phyloP scores from a whole-genome alignment of 768 basidiomycete genomes.

The Termitomyces sp. region DNA sequence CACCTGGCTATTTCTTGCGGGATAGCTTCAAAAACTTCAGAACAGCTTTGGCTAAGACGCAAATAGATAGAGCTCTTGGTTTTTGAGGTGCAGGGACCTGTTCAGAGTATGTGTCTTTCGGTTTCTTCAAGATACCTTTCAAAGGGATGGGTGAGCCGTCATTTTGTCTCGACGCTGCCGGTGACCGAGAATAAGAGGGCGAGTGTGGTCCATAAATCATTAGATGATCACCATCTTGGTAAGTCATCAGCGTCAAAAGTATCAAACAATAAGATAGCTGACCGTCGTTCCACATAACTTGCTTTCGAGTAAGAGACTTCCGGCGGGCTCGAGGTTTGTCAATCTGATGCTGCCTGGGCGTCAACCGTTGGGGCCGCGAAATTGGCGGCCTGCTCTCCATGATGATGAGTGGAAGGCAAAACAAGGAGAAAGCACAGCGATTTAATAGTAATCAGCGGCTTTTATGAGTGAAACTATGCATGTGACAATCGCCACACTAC shows the following conservation, averaged over 20 bases:
- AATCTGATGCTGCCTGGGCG: neutral
- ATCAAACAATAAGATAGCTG: no score
- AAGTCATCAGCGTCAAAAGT: no score
- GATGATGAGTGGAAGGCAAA: neutral
- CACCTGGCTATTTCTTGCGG: neutral
- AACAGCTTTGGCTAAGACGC: neutral
- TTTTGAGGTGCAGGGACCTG: neutral
- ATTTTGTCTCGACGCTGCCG: neutral
- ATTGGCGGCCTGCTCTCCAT: neutral
- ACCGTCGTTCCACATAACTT: neutral
- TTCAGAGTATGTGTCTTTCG: neutral
- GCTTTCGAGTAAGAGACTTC: neutral
- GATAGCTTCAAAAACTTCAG: neutral
- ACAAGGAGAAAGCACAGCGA: neutral
- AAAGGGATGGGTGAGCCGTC: neutral
- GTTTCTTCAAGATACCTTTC: neutral
- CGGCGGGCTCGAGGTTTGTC: neutral
- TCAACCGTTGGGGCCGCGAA: neutral
- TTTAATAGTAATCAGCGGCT: neutral
- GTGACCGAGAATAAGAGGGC: no score
- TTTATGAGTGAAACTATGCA: neutral
- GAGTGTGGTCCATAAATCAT: no score
- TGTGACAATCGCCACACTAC: neutral
- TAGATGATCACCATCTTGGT: no score
- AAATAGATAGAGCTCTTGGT: neutral